phyloP scores from a whole-genome alignment of 257 asterid genomes.

The Echium plantagineum region DNA sequence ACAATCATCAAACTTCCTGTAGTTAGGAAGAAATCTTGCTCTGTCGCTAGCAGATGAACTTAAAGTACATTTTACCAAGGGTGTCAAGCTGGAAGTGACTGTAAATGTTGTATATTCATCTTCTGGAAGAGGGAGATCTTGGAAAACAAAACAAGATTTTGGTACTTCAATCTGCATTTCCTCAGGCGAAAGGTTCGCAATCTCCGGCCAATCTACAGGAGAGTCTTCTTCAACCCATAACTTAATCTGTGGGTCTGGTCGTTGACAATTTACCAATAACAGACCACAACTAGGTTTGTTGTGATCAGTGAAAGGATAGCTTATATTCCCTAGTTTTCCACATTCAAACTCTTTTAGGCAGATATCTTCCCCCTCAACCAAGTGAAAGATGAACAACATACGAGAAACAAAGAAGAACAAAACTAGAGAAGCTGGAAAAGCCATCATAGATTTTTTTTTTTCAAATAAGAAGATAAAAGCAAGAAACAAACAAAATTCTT shows the following conservation, averaged over 20 bases:
- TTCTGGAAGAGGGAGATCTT: neutral
- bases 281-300: slow-evolving; percentile 23
- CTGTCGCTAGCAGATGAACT: no score
- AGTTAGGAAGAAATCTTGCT: neutral
- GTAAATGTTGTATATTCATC: slow-evolving; percentile 13
- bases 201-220: neutral
- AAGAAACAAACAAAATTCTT: neutral
- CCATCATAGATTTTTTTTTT: neutral
- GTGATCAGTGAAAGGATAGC: slow-evolving; percentile 27
- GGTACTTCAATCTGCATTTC: slow-evolving; percentile 3
- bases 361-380: neutral
- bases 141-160: slow-evolving; percentile 10
- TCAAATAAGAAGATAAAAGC: neutral
- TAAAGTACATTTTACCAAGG: slow-evolving; percentile 10
- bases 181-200: neutral
- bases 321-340: slow-evolving; percentile 12
- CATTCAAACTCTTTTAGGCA: slow-evolving; percentile 14
- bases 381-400: neutral
- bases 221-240: slow-evolving; percentile 1
- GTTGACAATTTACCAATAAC: slow-evolving; percentile 9
- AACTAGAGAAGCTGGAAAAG: neutral
- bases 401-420: slow-evolving; percentile 1
- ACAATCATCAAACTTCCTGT: neutral
- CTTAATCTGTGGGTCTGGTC: slow-evolving; percentile 12
- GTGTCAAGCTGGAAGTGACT: slow-evolving; percentile 13